Percentiles rank a stretch among this genome's conserved stretches.
Conservation (phyloP, 2,329 filamentous ascomycete genomes). For the Aspergillus fumigatus region DNA sequence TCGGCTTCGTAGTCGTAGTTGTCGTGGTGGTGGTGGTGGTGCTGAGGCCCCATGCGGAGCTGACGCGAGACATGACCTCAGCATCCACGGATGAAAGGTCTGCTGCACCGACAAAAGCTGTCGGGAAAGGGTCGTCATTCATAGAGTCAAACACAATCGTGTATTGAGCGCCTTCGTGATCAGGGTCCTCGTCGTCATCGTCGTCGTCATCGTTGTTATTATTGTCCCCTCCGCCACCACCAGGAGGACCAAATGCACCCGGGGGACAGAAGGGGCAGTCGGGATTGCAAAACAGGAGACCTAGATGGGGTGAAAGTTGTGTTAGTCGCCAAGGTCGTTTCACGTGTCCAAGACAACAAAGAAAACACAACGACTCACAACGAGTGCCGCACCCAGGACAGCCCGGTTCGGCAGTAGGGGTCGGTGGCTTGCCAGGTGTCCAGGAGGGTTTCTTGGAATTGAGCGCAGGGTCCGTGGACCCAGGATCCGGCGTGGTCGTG, state of each 20-base stretch:
- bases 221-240: background rate
- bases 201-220: background rate
- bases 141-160: background rate
- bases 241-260: background rate
- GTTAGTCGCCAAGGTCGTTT: background rate
- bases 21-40: too few species aligned
- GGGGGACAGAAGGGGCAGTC: too few species aligned
- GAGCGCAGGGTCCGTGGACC: background rate
- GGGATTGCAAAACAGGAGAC: too few species aligned
- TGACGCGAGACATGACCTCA: background rate
- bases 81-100: background rate
- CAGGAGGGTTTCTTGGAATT: background rate
- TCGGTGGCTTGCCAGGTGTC: background rate
- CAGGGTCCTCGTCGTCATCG: background rate
- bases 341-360: background rate
- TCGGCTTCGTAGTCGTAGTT: too few species aligned
- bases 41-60: too few species aligned
- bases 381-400: background rate
- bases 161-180: background rate
- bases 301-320: background rate
- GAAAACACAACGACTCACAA: background rate
- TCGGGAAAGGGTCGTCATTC: background rate
- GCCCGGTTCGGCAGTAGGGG: background rate
- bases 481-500: background rate
- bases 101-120: background rate